These are phyloP conservation scores for Trifolium fragiferum DNA, from an alignment of 306 rosid species.

Conservation along the genomic window DNA sequence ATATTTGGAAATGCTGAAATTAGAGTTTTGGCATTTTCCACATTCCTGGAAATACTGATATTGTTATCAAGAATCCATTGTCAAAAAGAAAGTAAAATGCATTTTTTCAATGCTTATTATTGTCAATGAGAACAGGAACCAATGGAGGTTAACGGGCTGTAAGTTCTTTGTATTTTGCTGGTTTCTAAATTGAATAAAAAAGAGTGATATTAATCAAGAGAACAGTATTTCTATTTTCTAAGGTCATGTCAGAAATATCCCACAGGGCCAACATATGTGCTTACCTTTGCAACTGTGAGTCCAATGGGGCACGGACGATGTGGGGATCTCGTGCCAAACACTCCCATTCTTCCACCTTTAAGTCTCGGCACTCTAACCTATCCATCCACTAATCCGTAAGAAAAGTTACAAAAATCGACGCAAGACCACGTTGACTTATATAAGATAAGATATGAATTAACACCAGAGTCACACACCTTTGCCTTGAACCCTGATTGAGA, in stretches of 20 bases:
- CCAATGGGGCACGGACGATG: conserved; percentile 98
- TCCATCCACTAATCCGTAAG: conserved; percentile 54
- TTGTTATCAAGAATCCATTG: not conserved
- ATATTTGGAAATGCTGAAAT: not conserved
- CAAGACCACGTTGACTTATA: conserved; percentile 30
- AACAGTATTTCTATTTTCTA: not conserved
- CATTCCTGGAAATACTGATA: not conserved
- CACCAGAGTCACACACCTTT: conserved; percentile 59
- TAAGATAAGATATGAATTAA: conserved; percentile 36
- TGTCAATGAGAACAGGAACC: not conserved
- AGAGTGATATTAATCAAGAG: conserved; percentile 8
- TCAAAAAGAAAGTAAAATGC: not conserved
- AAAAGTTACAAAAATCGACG: conserved; percentile 35
- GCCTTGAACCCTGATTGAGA: conserved; percentile 86
- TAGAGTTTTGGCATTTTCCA: not conserved
- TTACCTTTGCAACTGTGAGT: conserved; percentile 90
- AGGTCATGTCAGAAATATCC: conserved; percentile 16
- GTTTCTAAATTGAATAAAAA: conserved; percentile 26
- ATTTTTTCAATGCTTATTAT: not conserved
- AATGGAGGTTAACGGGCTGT: not conserved
- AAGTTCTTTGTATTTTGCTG: not conserved
- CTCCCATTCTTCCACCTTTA: conserved; percentile 86
- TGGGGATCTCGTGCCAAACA: conserved; percentile 93
- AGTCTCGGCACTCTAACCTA: conserved; percentile 94
- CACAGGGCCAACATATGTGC: conserved; percentile 20